A percentile compares a stretch with the other conserved stretches of the same genome.
Conservation (phyloP, 305 asterid genomes). For the Fraxinus baroniana region DNA sequence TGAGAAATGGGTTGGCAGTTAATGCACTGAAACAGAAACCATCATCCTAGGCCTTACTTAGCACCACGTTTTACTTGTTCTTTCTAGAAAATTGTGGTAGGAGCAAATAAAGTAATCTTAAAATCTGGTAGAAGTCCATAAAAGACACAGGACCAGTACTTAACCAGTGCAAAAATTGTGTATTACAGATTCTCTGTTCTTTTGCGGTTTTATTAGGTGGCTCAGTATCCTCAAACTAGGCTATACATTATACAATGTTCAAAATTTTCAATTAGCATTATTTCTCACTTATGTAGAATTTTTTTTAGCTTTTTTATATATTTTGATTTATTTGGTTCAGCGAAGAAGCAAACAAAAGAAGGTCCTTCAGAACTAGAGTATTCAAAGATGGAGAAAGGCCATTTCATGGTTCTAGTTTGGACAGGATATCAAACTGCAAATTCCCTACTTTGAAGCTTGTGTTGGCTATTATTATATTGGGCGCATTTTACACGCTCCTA, state of each 20-base stretch:
- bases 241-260: background rate
- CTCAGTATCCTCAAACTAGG: background rate
- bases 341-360: slow-evolving; percentile 64
- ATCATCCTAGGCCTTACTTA: background rate
- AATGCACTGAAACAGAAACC: slow-evolving; percentile 5
- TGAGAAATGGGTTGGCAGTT: background rate
- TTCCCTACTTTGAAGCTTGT: slow-evolving; percentile 58
- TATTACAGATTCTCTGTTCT: background rate
- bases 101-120: background rate
- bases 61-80: background rate
- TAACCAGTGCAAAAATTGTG: background rate
- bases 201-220: slow-evolving; percentile 7
- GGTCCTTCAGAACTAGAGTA: slow-evolving; percentile 50
- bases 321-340: slow-evolving; percentile 40
- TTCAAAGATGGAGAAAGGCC: slow-evolving; percentile 61
- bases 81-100: background rate
- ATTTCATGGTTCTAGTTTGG: slow-evolving; percentile 46
- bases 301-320: slow-evolving; percentile 22
- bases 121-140: background rate
- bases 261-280: background rate
- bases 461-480: slow-evolving; percentile 55
- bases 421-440: slow-evolving; percentile 53
- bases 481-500: slow-evolving; percentile 58
- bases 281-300: background rate
- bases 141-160: background rate